Evolutionary conservation across 768 basidiomycete species (phyloP).

Genomic region (Panus rudis): DNA sequence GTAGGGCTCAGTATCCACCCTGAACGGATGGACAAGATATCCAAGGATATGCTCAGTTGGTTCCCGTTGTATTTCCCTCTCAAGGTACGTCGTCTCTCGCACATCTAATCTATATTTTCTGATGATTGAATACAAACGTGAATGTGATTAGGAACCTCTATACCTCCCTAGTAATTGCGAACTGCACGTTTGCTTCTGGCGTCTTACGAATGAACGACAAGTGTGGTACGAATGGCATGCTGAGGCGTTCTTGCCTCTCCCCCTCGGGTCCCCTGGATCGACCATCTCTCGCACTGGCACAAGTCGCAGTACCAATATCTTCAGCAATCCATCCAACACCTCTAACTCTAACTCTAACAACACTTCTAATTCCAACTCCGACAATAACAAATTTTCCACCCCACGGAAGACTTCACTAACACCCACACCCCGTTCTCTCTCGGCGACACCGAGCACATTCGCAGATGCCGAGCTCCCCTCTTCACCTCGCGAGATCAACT

Average conservation of each 20-base stretch:
- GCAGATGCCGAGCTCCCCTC: not conserved
- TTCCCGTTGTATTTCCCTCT: slow-evolving; percentile 97
- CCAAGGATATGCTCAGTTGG: slow-evolving; percentile 98
- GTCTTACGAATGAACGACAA: slow-evolving; percentile 78
- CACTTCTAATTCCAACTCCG: not conserved
- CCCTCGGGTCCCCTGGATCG: slow-evolving; percentile 23
- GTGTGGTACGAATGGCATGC: slow-evolving; percentile 99
- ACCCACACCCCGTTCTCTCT: no score
- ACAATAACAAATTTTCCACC: no score
- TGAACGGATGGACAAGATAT: slow-evolving; percentile 73
- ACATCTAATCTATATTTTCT: slow-evolving; percentile 1
- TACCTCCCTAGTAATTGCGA: slow-evolving; percentile 92
- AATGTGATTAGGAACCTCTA: slow-evolving; percentile 67
- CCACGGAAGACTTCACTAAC: no score
- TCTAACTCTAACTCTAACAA: not conserved
- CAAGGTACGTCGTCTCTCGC: slow-evolving; percentile 46
- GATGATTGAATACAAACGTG: not conserved
- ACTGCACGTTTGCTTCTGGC: slow-evolving; percentile 90
- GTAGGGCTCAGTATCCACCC: slow-evolving; percentile 94
- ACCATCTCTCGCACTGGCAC: no score
- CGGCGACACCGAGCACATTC: not conserved
- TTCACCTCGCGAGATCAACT: not conserved
- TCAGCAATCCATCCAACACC: not conserved
- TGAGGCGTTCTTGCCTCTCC: slow-evolving; percentile 78
- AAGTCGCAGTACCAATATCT: no score